phyloP scores from a whole-genome alignment of 768 basidiomycete genomes.

The Hygrophoropsis aurantiaca region DNA sequence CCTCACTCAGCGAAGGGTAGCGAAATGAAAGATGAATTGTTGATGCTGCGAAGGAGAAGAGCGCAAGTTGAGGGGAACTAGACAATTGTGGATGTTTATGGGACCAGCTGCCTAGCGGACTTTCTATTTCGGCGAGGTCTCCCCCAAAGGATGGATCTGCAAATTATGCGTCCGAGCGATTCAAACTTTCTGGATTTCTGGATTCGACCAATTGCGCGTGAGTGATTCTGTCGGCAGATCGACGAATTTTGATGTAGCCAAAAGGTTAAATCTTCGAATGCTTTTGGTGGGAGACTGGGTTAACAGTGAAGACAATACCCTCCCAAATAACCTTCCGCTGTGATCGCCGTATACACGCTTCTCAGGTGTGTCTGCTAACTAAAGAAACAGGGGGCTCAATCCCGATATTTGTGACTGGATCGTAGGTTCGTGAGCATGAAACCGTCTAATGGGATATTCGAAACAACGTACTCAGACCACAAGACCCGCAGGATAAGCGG shows the following conservation, averaged over 20 bases:
- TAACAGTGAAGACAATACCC: background rate
- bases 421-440: background rate
- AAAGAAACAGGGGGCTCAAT: background rate
- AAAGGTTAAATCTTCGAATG: constrained; percentile 5
- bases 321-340: background rate
- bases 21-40: constrained; percentile 7
- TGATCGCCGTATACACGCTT: background rate
- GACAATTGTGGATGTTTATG: constrained; percentile 12
- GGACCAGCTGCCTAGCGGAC: constrained; percentile 11
- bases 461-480: constrained; percentile 1
- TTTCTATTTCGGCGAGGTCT: constrained; percentile 14
- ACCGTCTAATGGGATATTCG: background rate
- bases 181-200: background rate
- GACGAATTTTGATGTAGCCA: constrained; percentile 1
- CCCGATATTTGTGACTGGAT: background rate
- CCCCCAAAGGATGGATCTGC: constrained; percentile 6
- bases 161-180: no score
- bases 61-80: constrained; percentile 2
- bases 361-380: background rate
- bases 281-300: background rate
- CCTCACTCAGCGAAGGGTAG: constrained; percentile 4
- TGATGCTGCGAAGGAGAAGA: background rate
- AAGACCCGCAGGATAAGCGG: background rate
- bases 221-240: constrained; percentile 3
- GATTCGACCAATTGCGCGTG: background rate